A percentile compares a stretch with the other conserved stretches of the same genome.
phyloP scores from a whole-genome alignment of 208 protist species.

The Wallacemonas collosoma region DNA sequence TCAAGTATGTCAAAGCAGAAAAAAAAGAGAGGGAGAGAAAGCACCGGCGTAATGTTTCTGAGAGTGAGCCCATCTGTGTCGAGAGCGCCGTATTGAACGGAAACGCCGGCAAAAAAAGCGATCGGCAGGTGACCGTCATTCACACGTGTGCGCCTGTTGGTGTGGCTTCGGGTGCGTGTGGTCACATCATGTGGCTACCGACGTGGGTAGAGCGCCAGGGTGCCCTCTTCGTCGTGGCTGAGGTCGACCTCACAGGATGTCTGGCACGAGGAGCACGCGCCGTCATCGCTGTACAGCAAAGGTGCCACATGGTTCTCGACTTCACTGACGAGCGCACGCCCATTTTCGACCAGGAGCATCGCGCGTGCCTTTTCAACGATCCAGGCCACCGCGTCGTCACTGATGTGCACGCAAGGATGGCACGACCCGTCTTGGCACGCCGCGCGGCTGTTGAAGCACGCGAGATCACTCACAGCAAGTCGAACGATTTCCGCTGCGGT shows the following conservation, averaged over 20 bases:
- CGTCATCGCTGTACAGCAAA: conserved; percentile 18
- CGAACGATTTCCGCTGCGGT: conserved; percentile 53
- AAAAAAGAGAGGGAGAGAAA: neutral
- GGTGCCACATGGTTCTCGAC: conserved; percentile 30
- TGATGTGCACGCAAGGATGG: conserved; percentile 18
- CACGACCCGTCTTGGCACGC: conserved; percentile 8
- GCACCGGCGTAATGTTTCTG: neutral
- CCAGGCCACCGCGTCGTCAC: conserved; percentile 31
- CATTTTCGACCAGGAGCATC: conserved; percentile 36
- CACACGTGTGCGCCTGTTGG: too few relatives aligned
- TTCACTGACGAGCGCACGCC: conserved; percentile 34
- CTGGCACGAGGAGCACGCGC: neutral
- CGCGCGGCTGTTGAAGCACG: conserved; percentile 24
- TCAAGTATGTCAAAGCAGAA: neutral
- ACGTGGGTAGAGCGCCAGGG: conserved; percentile 1
- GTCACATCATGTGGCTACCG: neutral
- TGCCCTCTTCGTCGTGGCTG: conserved; percentile 6
- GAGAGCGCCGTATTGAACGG: too few relatives aligned
- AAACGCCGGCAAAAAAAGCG: too few relatives aligned
- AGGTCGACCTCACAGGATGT: neutral
- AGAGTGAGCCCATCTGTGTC: too few relatives aligned
- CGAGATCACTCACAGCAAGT: conserved; percentile 36
- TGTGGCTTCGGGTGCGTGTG: too few relatives aligned
- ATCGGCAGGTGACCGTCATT: too few relatives aligned
- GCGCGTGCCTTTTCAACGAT: conserved; percentile 36